Percentiles rank a stretch among this genome's conserved stretches.
Evolutionary conservation across 441 rosid species (phyloP).

Genomic region (Populus hybrid): DNA sequence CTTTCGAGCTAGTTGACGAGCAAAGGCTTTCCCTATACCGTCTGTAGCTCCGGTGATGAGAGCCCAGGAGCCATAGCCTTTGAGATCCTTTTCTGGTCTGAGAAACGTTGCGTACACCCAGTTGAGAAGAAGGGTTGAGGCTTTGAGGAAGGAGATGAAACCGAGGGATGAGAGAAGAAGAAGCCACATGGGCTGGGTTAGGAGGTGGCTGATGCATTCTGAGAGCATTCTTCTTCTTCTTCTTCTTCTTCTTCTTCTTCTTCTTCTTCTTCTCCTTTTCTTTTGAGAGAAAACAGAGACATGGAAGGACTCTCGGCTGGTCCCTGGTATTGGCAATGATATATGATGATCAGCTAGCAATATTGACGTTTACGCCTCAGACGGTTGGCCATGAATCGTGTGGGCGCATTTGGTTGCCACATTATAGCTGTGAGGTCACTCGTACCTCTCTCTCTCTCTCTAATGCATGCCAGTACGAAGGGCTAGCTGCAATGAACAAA

Average conservation of each 20-base stretch:
- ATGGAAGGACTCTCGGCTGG: not conserved
- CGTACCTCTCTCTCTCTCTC: too few species aligned
- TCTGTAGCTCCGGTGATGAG: conserved; percentile 76
- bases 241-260: not conserved
- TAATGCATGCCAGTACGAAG: not conserved
- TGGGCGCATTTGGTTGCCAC: not conserved
- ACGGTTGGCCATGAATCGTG: not conserved
- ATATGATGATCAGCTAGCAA: too few species aligned
- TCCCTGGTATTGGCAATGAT: not conserved
- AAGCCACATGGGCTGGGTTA: conserved; percentile 31
- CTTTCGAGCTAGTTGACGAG: conserved; percentile 46
- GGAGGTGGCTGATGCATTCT: conserved; percentile 16
- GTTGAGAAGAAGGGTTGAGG: conserved; percentile 35
- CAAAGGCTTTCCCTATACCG: conserved; percentile 77
- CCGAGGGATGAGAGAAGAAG: conserved; percentile 46
- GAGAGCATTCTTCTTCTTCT: conserved; percentile 22
- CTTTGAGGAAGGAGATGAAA: conserved; percentile 39
- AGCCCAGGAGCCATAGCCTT: conserved; percentile 73
- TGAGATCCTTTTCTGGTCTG: conserved; percentile 42
- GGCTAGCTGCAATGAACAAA: too few species aligned
- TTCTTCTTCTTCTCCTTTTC: not conserved
- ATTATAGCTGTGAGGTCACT: not conserved
- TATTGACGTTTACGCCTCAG: too few species aligned
- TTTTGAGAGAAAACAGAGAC: not conserved
- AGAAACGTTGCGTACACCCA: conserved; percentile 44